Base-by-base conservation (phyloP, 306 rosid genomes). In the Begonia loranthoides region DNA sequence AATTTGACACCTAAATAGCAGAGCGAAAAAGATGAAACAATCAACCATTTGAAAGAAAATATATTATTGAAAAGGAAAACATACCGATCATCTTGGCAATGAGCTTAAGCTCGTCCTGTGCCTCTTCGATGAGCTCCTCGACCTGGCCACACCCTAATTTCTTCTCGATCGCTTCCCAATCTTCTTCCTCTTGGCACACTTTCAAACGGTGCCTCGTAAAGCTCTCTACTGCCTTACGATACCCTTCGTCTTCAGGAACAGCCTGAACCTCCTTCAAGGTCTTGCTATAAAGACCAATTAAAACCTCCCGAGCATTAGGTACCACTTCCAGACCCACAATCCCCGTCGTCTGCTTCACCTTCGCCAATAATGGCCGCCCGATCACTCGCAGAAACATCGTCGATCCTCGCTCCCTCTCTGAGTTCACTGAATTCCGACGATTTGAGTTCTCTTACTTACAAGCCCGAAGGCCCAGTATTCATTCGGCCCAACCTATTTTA, bases 81-180 rank as follows among this genome's bases (percentile, higher is more conserved):
- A 5, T 57, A 90, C 95, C 93, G 69, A 80, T 80, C 87, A 90
- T 74, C 55, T 76, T 58, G 44, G 63, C 73, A 46, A 86, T 76
- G 62, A 83, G 94, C 14, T 66, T 78, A 76, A 92, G 94, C 63
- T 83, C 96, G 56, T 92, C 99, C 12, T 59, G 74, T 12, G 96
- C 99, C 58, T 92, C 96, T 58, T 92, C 96, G 56, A 92, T 86
- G 62, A 92, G 96, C 63, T 92, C 96, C 75, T 92, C 94, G 17
- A 92, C 88, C 77, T 86, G 94, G 19, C 96, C 94, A 56, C 93
- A 92, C 9, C 78, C 87, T 9, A 92, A 74, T 4, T 77, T 73
- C 67, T 63, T 69, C 78, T 92, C 95, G 60, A 83, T 92, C 10
- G 11, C 12, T 17, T 92, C 96, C 96, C 96, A 86, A 49, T 83